phyloP scores from a whole-genome alignment of 2,329 filamentous ascomycete species.

The Xylaria multiplex region DNA sequence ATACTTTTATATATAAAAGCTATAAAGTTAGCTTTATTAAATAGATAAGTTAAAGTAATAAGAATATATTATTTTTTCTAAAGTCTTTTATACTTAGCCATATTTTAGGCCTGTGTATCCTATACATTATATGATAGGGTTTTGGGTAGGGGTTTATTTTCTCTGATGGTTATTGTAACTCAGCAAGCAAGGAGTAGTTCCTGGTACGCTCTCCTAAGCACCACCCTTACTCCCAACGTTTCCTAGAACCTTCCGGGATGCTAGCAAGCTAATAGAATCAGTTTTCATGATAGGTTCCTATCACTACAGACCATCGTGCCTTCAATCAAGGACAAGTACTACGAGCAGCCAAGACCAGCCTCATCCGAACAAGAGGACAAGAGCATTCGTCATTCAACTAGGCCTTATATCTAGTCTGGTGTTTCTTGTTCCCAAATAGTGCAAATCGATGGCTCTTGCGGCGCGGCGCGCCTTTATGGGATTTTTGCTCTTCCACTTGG shows the following conservation, averaged over 20 bases:
- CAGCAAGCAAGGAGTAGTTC: neutral
- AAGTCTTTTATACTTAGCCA: neutral
- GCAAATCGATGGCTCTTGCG: constrained; percentile 47
- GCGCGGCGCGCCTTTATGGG: constrained; percentile 42
- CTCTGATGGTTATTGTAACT: neutral
- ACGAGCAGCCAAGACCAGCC: neutral
- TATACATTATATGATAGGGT: neutral
- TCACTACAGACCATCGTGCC: neutral
- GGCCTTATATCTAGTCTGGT: constrained; percentile 1
- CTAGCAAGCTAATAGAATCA: neutral
- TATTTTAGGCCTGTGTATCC: constrained; percentile 19
- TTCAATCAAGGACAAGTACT: constrained; percentile 5
- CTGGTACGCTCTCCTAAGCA: neutral
- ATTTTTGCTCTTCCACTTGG: constrained; percentile 39
- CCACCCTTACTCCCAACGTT: neutral
- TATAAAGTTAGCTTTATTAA: too few species aligned
- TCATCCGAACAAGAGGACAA: neutral
- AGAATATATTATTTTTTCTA: too few species aligned
- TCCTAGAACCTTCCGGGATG: neutral
- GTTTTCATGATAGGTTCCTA: neutral
- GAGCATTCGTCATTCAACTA: neutral
- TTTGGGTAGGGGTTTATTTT: too few species aligned
- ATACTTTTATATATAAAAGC: too few species aligned
- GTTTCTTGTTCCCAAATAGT: constrained; percentile 43
- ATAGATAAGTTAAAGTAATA: too few species aligned